These are phyloP conservation scores for Aureobasidium sp. DNA, from an alignment of 2,329 filamentous ascomycete species.

Conservation along the genomic window DNA sequence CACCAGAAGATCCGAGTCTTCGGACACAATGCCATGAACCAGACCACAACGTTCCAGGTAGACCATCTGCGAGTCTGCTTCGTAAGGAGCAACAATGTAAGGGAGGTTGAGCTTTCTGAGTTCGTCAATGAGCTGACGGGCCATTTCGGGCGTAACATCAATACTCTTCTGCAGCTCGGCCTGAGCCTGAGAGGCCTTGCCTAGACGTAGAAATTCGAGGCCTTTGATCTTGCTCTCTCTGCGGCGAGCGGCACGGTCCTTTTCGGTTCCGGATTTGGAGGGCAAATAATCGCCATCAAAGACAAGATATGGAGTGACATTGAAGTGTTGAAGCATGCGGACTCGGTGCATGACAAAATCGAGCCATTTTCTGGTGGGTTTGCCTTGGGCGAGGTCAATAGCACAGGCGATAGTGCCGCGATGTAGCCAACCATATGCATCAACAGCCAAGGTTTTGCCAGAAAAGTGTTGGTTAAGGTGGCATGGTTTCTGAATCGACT, in stretches of 20 bases:
- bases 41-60: constrained; percentile 84
- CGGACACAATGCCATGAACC: constrained; percentile 82
- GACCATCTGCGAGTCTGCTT: constrained; percentile 93
- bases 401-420: constrained; percentile 86
- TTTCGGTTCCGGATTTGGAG: constrained; percentile 84
- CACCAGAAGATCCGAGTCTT: constrained; percentile 92
- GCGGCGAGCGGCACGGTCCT: constrained; percentile 64
- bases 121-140: constrained; percentile 81
- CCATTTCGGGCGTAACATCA: constrained; percentile 95
- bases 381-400: constrained; percentile 80
- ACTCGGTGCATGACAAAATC: constrained; percentile 87
- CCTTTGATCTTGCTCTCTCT: constrained; percentile 71
- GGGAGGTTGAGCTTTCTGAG: constrained; percentile 72
- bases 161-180: constrained; percentile 89
- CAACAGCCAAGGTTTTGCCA: constrained; percentile 86
- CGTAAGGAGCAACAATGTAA: constrained; percentile 93
- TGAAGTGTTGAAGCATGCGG: constrained; percentile 88
- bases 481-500: constrained; percentile 88
- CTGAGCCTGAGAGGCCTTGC: constrained; percentile 72
- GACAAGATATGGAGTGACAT: constrained; percentile 86
- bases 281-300: constrained; percentile 95
- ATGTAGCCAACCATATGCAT: constrained; percentile 97
- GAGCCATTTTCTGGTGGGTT: constrained; percentile 82
- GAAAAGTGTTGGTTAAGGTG: constrained; percentile 72
- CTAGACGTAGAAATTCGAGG: constrained; percentile 71